phyloP scores from a whole-genome alignment of 352 stramenopile species.

The Phytophthora agathidicida region DNA sequence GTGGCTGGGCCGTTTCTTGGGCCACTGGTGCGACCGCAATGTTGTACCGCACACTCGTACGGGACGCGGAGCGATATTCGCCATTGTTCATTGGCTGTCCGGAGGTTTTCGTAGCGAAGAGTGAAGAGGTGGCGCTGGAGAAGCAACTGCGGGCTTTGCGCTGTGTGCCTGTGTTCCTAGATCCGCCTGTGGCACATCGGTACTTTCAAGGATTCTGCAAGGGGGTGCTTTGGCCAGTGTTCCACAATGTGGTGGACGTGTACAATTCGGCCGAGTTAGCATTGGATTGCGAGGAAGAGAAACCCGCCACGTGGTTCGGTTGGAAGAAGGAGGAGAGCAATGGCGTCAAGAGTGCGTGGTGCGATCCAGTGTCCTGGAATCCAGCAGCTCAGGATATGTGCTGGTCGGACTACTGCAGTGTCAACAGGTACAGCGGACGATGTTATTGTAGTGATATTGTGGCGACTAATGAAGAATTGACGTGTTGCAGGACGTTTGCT shows the following conservation, averaged over 20 bases:
- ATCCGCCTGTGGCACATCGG: constrained; percentile 80
- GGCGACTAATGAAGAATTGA: not conserved
- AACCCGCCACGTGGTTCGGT: constrained; percentile 17
- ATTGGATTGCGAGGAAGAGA: constrained; percentile 47
- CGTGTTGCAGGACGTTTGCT: constrained; percentile 43
- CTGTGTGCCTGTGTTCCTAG: constrained; percentile 96
- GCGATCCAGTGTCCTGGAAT: constrained; percentile 77
- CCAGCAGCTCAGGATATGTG: constrained; percentile 76
- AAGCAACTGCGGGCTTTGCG: constrained; percentile 88
- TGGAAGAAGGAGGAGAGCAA: constrained; percentile 12
- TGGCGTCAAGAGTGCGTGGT: constrained; percentile 45
- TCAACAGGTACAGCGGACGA: constrained; percentile 47
- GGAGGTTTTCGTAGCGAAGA: constrained; percentile 68
- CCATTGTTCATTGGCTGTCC: constrained; percentile 78
- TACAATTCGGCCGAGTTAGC: constrained; percentile 88
- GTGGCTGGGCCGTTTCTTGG: constrained; percentile 69
- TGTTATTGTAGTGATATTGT: not conserved
- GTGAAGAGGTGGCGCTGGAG: constrained; percentile 69
- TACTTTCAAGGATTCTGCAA: constrained; percentile 97
- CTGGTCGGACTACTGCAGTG: constrained; percentile 81
- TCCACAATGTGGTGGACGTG: constrained; percentile 97
- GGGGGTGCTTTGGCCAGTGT: constrained; percentile 96
- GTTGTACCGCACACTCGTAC: constrained; percentile 79
- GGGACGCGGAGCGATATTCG: constrained; percentile 51
- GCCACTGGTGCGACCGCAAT: constrained; percentile 75